Evolutionary conservation across 495 filamentous ascomycete species (phyloP).

Genomic region (Aspergillus ostianus): DNA sequence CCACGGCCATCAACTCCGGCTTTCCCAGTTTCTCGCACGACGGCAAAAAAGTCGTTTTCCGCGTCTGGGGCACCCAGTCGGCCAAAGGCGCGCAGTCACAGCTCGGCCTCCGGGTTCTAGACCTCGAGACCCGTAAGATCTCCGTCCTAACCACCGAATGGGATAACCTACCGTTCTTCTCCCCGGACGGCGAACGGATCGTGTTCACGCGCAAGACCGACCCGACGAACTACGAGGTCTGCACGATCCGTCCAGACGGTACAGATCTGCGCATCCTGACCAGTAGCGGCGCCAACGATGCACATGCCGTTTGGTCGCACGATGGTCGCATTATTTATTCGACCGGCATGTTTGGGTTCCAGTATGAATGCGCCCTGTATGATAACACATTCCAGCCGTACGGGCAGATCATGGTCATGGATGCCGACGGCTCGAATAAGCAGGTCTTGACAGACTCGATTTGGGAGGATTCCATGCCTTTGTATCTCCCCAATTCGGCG

Average conservation of each 20-base stretch:
- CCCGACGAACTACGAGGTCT: conserved; percentile 35
- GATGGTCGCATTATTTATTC: conserved; percentile 36
- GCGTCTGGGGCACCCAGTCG: conserved; percentile 27
- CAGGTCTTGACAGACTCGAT: conserved; percentile 28
- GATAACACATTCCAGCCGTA: conserved; percentile 38
- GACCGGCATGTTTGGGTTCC: conserved; percentile 34
- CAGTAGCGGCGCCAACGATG: conserved; percentile 37
- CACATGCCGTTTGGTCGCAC: conserved; percentile 40
- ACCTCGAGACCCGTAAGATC: conserved; percentile 27
- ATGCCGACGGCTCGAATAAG: conserved; percentile 33
- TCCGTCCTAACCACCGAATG: conserved; percentile 26
- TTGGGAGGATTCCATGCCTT: conserved; percentile 38
- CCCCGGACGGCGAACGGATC: conserved; percentile 27
- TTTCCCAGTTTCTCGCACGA: conserved; percentile 32
- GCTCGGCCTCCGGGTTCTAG: conserved; percentile 28
- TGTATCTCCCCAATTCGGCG: conserved; percentile 22
- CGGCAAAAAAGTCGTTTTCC: conserved; percentile 31
- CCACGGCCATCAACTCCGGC: conserved; percentile 24
- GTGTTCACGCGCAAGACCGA: conserved; percentile 32
- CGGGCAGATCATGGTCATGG: conserved; percentile 34
- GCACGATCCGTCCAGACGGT: conserved; percentile 38
- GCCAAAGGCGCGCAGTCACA: conserved; percentile 10
- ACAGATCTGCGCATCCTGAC: conserved; percentile 34
- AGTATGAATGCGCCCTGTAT: conserved; percentile 31
- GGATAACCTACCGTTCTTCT: conserved; percentile 34